Evolutionary conservation across 495 filamentous ascomycete genomes (phyloP).

Genomic region (Aspergillus sclerotiicarbonarius): DNA sequence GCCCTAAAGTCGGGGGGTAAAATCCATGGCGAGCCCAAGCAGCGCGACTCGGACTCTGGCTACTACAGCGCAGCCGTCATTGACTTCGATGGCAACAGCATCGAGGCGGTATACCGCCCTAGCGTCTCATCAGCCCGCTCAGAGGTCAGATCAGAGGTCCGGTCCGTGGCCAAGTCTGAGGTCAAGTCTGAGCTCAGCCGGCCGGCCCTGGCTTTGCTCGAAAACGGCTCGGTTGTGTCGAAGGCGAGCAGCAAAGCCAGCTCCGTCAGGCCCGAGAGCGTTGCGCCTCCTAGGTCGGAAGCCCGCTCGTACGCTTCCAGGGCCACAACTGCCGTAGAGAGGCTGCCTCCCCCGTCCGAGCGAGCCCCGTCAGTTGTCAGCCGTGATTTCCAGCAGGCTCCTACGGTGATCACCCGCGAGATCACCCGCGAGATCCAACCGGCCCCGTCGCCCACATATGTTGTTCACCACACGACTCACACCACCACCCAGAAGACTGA

Average conservation of each 20-base stretch:
- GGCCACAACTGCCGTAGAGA: conserved; percentile 30
- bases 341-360: conserved; percentile 21
- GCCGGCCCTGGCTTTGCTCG: conserved; percentile 34
- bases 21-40: conserved; percentile 54
- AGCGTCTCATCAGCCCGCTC: conserved; percentile 25
- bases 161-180: conserved; percentile 11
- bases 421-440: conserved; percentile 30
- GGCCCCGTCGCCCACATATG: conserved; percentile 30
- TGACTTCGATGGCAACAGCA: conserved; percentile 60
- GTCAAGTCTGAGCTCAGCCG: conserved; percentile 33
- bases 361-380: conserved; percentile 28
- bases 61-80: conserved; percentile 61
- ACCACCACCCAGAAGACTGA: conserved; percentile 33
- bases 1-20: conserved; percentile 58
- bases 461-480: conserved; percentile 26
- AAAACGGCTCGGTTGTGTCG: conserved; percentile 41
- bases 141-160: conserved; percentile 32
- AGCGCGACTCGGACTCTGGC: conserved; percentile 47
- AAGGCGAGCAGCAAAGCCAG: conserved; percentile 32
- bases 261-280: conserved; percentile 31
- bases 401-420: conserved; percentile 32
- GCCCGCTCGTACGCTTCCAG: conserved; percentile 31
- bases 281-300: conserved; percentile 29
- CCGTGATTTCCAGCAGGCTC: conserved; percentile 25
- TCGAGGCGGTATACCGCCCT: conserved; percentile 57